Evolutionary conservation across 176 grass and related monocot species (phyloP), one percentile per base, ranked within the genome.

Genomic region (Hsuehochloa calcarea): DNA sequence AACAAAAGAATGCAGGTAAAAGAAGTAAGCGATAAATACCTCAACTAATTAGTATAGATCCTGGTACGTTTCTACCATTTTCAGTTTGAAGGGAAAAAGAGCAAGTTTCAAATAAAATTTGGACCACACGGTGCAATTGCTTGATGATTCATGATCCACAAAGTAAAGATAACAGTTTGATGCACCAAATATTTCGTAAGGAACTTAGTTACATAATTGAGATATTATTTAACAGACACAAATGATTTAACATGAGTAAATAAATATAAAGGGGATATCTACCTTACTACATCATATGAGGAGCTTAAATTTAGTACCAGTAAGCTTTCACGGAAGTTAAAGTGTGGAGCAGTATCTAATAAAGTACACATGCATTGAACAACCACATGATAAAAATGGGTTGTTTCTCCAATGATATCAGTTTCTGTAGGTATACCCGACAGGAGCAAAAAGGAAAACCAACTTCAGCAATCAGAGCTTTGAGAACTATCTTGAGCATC

Each of bases 271-370:
- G 66, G 12, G 13, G 10, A 23, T 20, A 5, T 52, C 61, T 41
- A 95, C 93, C 96, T 99, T 82, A 90, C 86, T 78, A 92, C 71
- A 94, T 94, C 88, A 81, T 99, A 92, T 14, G 70, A 85, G 22
- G 93, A 99, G 78, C 90, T 99, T 88, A 99, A 86, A 91, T 99
- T 94, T 90, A 26, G 83, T n/a, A n/a, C 84, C 78, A 99, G 84
- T 82, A 96, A 74, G 72, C 60, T 99, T 81, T 99, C 93, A 75
- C 88, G 86, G 73, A 90, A 95, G 82, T 94, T 99, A 78, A 99
- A 99, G 79, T 99, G 96, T 35, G 96, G 88, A 17, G 88, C 96
- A 80, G 82, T 83, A 81, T 94, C 93, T 82, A 99, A 62, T 86
- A 96, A 88, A 84, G 84, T 83, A 86, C 93, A 94, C 37, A 99